phyloP scores from a whole-genome alignment of 805 yeast genomes.

The Suhomyces prunicola region DNA sequence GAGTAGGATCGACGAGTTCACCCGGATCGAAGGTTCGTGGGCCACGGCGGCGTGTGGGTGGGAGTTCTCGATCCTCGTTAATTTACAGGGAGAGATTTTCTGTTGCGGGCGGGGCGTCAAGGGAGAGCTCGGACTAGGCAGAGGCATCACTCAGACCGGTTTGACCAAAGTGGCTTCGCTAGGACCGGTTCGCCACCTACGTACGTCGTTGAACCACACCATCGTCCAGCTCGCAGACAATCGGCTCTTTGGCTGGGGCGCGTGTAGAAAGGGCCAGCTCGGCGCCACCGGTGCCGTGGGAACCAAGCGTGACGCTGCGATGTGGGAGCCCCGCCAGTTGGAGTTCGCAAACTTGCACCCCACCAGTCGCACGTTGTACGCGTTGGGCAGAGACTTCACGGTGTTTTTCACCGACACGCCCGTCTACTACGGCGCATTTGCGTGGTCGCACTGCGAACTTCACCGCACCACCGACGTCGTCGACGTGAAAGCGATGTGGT shows the following conservation, averaged over 20 bases:
- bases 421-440: slow-evolving; percentile 5
- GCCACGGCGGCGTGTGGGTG: slow-evolving; percentile 67
- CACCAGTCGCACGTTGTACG: slow-evolving; percentile 11
- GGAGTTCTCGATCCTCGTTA: slow-evolving; percentile 63
- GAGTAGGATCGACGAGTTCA: slow-evolving; percentile 13
- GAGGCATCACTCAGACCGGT: slow-evolving; percentile 4
- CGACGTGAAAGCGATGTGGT: slow-evolving; percentile 64
- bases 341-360: slow-evolving; percentile 11
- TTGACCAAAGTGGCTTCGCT: slow-evolving; percentile 8
- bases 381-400: slow-evolving; percentile 61
- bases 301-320: slow-evolving; percentile 11
- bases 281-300: slow-evolving; percentile 12
- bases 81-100: slow-evolving; percentile 38
- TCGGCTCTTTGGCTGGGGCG: slow-evolving; percentile 64
- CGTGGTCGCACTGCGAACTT: slow-evolving; percentile 14
- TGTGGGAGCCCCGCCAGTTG: slow-evolving; percentile 24
- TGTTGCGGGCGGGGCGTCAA: slow-evolving; percentile 62
- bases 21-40: slow-evolving; percentile 31
- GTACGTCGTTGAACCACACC: slow-evolving; percentile 47
- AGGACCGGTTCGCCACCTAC: slow-evolving; percentile 9
- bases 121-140: slow-evolving; percentile 69
- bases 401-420: slow-evolving; percentile 17
- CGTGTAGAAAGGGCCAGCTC: slow-evolving; percentile 59
- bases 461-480: neutral
- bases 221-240: slow-evolving; percentile 41